phyloP scores from a whole-genome alignment of 2,329 filamentous ascomycete species.

The Apiospora sp. region DNA sequence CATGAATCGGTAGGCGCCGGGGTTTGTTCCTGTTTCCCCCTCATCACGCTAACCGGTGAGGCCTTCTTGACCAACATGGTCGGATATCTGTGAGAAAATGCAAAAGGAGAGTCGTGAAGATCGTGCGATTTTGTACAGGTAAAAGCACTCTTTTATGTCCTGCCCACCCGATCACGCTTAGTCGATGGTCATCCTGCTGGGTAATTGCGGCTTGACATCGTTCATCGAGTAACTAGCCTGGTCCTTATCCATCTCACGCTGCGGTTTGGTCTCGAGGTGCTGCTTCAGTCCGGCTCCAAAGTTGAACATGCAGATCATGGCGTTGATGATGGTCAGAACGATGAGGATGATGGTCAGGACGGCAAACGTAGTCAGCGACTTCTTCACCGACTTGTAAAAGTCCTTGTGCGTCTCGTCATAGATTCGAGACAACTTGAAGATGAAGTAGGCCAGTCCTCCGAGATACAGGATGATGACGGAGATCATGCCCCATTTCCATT shows the following conservation, averaged over 20 bases:
- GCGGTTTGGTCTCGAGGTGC: constrained; percentile 70
- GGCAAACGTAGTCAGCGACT: constrained; percentile 91
- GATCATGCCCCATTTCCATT: constrained; percentile 81
- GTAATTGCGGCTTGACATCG: constrained; percentile 62
- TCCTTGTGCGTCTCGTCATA: constrained; percentile 69
- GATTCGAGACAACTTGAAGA: constrained; percentile 98
- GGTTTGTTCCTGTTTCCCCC: constrained; percentile 18
- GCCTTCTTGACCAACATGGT: constrained; percentile 25
- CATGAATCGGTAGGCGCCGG: constrained; percentile 21
- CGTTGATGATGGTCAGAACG: constrained; percentile 86
- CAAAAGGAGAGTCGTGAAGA: constrained; percentile 29
- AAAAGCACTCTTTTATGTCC: constrained; percentile 14
- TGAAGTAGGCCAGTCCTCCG: constrained; percentile 90
- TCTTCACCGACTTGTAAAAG: constrained; percentile 80
- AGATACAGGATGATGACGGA: constrained; percentile 85
- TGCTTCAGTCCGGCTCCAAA: constrained; percentile 90
- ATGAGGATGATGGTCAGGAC: constrained; percentile 91
- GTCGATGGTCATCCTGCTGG: constrained; percentile 69
- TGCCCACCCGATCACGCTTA: constrained; percentile 42
- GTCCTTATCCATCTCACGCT: constrained; percentile 60
- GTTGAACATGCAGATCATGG: constrained; percentile 86
- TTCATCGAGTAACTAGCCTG: constrained; percentile 63
- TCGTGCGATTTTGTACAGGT: constrained; percentile 30
- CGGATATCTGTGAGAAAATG: constrained; percentile 31
- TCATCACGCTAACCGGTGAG: constrained; percentile 22